phyloP scores from a whole-genome alignment of 78 protist species.

The Emiliania huxleyi region DNA sequence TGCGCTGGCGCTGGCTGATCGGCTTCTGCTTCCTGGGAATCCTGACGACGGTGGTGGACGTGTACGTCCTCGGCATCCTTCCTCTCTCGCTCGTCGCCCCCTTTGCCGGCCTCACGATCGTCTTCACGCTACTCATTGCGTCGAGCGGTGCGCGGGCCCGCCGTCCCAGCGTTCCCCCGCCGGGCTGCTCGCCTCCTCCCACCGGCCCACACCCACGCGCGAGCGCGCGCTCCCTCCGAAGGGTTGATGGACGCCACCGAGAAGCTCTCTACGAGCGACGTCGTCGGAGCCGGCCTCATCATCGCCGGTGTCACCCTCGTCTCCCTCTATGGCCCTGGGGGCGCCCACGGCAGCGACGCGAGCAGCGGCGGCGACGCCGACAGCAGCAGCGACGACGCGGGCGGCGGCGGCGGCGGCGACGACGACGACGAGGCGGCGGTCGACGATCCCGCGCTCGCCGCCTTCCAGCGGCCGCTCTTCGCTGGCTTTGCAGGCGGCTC shows the following conservation, averaged over 20 bases:
- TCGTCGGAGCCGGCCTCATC: neutral
- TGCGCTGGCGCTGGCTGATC: neutral
- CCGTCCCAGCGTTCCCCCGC: too few relatives aligned
- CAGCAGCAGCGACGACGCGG: too few relatives aligned
- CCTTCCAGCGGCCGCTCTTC: neutral
- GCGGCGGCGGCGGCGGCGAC: neutral
- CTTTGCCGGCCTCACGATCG: slow-evolving; percentile 7
- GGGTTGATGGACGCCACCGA: neutral
- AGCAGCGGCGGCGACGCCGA: too few relatives aligned
- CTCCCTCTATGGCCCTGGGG: neutral
- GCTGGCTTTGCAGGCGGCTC: neutral
- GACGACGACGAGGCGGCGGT: neutral
- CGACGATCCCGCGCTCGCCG: neutral
- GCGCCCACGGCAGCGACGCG: neutral
- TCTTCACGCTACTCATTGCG: neutral
- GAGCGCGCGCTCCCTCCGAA: too few relatives aligned
- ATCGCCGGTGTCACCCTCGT: neutral
- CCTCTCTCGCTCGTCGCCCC: neutral
- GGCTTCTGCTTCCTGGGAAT: neutral
- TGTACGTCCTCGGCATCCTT: neutral
- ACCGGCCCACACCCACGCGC: too few relatives aligned
- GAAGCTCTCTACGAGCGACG: neutral
- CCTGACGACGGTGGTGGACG: neutral
- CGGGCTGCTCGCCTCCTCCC: too few relatives aligned
- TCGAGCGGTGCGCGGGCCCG: neutral